Conservation (phyloP, 2,329 filamentous ascomycete species). For the Aspergillus novoparasiticus region DNA sequence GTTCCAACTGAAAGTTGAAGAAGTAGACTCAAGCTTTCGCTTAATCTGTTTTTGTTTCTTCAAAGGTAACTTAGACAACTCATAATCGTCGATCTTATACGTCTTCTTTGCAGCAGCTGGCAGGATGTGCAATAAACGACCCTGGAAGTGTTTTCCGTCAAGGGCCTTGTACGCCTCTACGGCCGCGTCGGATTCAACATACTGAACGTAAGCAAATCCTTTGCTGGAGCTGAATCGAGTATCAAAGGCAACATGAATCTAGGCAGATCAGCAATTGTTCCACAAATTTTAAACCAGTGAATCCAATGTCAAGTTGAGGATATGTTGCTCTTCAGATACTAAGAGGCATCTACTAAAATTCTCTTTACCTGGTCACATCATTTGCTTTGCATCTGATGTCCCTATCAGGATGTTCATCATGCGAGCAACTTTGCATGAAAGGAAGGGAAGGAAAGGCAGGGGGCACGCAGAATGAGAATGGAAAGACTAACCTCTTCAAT, state of each 20-base stretch:
- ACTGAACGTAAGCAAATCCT: conserved; percentile 88
- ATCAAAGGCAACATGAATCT: conserved; percentile 87
- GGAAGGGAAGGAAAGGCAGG: conserved; percentile 17
- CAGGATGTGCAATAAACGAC: conserved; percentile 86
- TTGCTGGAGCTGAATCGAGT: conserved; percentile 72
- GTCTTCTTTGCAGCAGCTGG: conserved; percentile 82
- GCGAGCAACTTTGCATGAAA: conserved; percentile 41
- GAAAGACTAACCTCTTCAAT: conserved; percentile 79
- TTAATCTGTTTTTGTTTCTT: conserved; percentile 94
- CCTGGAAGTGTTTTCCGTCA: conserved; percentile 88
- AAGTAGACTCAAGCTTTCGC: conserved; percentile 77
- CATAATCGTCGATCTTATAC: conserved; percentile 80
- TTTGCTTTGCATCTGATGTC: conserved; percentile 96
- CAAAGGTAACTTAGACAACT: conserved; percentile 84
- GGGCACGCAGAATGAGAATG: conserved; percentile 15
- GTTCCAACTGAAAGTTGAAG: conserved; percentile 92
- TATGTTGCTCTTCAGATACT: conserved; percentile 67
- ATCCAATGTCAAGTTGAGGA: conserved; percentile 24
- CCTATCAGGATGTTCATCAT: conserved; percentile 99
- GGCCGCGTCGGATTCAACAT: conserved; percentile 70
- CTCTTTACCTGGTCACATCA: conserved; percentile 90
- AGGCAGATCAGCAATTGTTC: conserved; percentile 46
- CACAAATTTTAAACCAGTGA: conserved; percentile 22
- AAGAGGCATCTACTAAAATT: conserved; percentile 99
- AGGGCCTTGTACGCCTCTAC: conserved; percentile 75